Evolutionary conservation across 1,284 basidiomycete genomes (phyloP).

Genomic region (Anthracocystis walkeri): DNA sequence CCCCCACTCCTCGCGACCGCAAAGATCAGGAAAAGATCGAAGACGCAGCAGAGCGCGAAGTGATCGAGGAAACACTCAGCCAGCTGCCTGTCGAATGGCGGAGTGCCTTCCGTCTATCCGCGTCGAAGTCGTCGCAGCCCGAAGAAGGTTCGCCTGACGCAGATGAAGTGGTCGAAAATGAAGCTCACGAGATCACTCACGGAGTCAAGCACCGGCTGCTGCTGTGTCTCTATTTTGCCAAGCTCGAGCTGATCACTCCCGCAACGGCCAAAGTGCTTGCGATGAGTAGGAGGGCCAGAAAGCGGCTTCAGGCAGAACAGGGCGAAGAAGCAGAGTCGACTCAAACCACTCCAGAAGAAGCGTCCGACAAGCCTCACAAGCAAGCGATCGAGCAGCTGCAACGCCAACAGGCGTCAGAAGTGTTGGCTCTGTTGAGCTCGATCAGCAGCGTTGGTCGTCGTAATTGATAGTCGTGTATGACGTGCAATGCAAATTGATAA

Average conservation of each 20-base stretch:
- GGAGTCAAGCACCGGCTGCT: conserved; percentile 34
- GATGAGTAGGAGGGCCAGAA: conserved; percentile 32
- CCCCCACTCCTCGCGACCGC: conserved; percentile 11
- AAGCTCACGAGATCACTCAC: conserved; percentile 18
- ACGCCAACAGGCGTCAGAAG: conserved; percentile 20
- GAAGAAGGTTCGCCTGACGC: conserved; percentile 1
- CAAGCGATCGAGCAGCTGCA: conserved; percentile 30
- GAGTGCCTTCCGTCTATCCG: conserved; percentile 44
- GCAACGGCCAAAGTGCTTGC: conserved; percentile 19
- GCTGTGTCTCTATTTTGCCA: conserved; percentile 44
- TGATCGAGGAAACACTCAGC: conserved; percentile 41
- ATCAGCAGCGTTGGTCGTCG: conserved; percentile 38
- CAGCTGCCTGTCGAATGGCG: conserved; percentile 40
- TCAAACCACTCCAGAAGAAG: not conserved
- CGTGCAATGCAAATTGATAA: not conserved
- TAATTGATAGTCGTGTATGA: conserved; percentile 12
- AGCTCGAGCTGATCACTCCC: conserved; percentile 38
- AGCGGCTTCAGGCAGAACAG: conserved; percentile 22
- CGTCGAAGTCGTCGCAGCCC: not conserved
- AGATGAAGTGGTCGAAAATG: conserved; percentile 6
- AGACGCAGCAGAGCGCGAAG: conserved; percentile 17
- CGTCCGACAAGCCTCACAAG: conserved; percentile 4
- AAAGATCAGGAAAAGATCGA: conserved; percentile 18
- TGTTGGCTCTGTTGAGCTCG: conserved; percentile 35
- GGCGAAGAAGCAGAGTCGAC: conserved; percentile 7